phyloP scores from a whole-genome alignment of 371 early-diverging fungal genomes.

The Gilbertella persicaria region DNA sequence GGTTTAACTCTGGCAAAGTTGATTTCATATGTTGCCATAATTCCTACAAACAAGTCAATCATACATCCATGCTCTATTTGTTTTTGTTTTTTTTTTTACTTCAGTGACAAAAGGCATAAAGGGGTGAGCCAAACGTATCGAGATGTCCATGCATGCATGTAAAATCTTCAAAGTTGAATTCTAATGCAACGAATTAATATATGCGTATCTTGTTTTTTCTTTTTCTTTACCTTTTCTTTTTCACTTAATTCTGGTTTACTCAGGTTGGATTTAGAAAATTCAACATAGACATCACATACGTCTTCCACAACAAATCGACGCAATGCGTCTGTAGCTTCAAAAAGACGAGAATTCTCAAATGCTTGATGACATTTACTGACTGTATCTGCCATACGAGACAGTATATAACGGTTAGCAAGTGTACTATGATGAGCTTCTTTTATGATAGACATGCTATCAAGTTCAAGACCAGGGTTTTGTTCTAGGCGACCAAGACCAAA shows the following conservation, averaged over 20 bases:
- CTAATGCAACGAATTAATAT: too few species aligned
- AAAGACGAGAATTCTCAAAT: conserved; percentile 78
- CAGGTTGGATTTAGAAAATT: conserved; percentile 69
- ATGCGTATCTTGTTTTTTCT: conserved; percentile 4
- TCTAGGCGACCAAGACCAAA: conserved; percentile 66
- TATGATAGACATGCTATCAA: neutral
- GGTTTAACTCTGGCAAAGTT: conserved; percentile 10
- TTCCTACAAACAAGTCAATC: conserved; percentile 38
- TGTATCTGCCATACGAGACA: conserved; percentile 81
- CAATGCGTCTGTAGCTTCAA: conserved; percentile 82
- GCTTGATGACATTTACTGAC: conserved; percentile 62
- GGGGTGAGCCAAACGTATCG: conserved; percentile 90
- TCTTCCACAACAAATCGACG: conserved; percentile 92
- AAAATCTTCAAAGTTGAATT: conserved; percentile 49
- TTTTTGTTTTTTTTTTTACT: conserved; percentile 60
- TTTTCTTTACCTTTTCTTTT: conserved; percentile 35
- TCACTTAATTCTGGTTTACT: conserved; percentile 39
- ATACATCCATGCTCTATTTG: neutral
- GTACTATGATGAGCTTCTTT: conserved; percentile 29
- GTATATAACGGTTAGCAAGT: conserved; percentile 83
- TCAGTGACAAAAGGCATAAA: conserved; percentile 99
- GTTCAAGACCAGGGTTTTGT: conserved; percentile 24
- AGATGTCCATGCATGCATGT: conserved; percentile 81
- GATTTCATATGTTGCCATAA: conserved; percentile 59
- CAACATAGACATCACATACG: conserved; percentile 96